Evolutionary conservation across 768 basidiomycete species (phyloP).

Genomic region (Boletus patriciae): DNA sequence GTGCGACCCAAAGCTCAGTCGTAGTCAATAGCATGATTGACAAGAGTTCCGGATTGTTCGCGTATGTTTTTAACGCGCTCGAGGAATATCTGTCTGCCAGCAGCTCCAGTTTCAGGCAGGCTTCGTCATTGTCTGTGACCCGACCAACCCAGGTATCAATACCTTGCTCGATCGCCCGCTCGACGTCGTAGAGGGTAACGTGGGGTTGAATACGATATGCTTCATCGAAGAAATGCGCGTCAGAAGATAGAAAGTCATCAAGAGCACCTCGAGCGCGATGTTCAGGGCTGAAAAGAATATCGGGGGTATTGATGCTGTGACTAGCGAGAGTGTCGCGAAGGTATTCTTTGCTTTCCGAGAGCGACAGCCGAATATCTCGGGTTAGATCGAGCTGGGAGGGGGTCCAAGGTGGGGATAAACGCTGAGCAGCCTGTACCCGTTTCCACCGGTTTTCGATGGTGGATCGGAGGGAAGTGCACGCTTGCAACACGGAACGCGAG

Average conservation of each 20-base stretch:
- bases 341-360: conserved; percentile 31
- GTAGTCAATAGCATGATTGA: no score
- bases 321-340: conserved; percentile 20
- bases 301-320: neutral
- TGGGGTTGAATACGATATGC: conserved; percentile 10
- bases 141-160: conserved; percentile 36
- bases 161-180: conserved; percentile 28
- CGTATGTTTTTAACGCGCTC: conserved; percentile 27
- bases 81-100: conserved; percentile 30
- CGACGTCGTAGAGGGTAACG: conserved; percentile 37
- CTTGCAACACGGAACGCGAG: neutral
- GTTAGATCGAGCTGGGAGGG: conserved; percentile 28
- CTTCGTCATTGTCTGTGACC: neutral
- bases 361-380: conserved; percentile 35
- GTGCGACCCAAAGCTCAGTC: no score
- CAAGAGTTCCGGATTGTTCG: conserved; percentile 34
- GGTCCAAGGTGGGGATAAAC: conserved; percentile 30
- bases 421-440: conserved; percentile 28
- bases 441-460: conserved; percentile 38
- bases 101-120: conserved; percentile 9
- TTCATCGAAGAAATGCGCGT: conserved; percentile 2
- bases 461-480: conserved; percentile 14
- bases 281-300: neutral
- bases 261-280: conserved; percentile 12
- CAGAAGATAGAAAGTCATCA: neutral